Evolutionary conservation across 1,284 basidiomycete genomes (phyloP).

Genomic region (Cryptococcus sp.): DNA sequence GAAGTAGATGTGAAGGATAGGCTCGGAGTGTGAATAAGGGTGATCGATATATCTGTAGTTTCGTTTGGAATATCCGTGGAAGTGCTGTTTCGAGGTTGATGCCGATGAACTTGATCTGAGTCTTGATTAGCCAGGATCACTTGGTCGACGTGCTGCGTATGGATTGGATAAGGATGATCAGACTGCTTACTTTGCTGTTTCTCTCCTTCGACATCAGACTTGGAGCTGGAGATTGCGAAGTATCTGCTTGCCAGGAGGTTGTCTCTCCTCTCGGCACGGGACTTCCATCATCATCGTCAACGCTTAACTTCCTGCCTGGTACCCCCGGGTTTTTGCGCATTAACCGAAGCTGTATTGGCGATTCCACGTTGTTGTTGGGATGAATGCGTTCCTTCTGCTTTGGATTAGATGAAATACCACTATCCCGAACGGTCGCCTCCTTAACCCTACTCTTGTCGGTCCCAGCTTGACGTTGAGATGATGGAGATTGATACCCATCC

Average conservation of each 20-base stretch:
- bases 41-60: constrained; percentile 4
- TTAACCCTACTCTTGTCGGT: neutral
- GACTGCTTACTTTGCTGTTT: neutral
- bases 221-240: neutral
- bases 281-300: neutral
- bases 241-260: neutral
- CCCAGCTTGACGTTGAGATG: neutral
- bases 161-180: neutral
- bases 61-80: constrained; percentile 10
- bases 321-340: too few species aligned
- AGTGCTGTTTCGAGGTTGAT: constrained; percentile 13
- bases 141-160: neutral
- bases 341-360: too few species aligned
- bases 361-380: neutral
- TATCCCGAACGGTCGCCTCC: neutral
- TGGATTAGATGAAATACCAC: neutral
- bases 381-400: neutral
- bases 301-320: neutral
- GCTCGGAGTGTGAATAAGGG: constrained; percentile 15
- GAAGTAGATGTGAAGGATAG: constrained; percentile 6
- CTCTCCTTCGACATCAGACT: neutral
- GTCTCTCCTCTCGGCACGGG: neutral
- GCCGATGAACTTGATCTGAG: constrained; percentile 14
- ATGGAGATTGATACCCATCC: neutral
- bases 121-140: too few species aligned